phyloP scores from a whole-genome alignment of 2,329 filamentous ascomycete genomes.

The Knufia petricola region DNA sequence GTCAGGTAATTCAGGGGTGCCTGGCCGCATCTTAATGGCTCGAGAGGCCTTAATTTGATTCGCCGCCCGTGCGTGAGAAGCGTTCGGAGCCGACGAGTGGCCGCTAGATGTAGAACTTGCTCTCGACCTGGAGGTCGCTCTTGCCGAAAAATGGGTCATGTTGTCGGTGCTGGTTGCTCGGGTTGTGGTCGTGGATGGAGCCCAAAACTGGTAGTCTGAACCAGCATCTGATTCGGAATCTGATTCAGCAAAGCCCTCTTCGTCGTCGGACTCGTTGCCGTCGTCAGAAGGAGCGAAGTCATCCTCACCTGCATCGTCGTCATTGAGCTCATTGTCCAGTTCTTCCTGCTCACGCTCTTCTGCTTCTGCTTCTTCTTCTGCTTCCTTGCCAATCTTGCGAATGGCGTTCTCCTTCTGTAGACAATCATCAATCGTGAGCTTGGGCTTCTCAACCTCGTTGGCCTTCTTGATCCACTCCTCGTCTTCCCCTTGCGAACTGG shows the following conservation, averaged over 20 bases:
- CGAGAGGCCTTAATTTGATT: slow-evolving; percentile 8
- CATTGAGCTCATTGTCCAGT: slow-evolving; percentile 36
- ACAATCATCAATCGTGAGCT: slow-evolving; percentile 82
- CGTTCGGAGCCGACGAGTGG: slow-evolving; percentile 8
- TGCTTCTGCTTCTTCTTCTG: slow-evolving; percentile 76
- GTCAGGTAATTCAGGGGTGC: slow-evolving; percentile 78
- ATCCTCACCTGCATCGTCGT: slow-evolving; percentile 59
- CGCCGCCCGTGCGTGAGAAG: slow-evolving; percentile 18
- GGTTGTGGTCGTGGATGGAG: slow-evolving; percentile 32
- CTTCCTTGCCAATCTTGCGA: slow-evolving; percentile 75
- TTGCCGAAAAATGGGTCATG: slow-evolving; percentile 37
- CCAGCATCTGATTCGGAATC: slow-evolving; percentile 57
- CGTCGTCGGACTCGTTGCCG: slow-evolving; percentile 73
- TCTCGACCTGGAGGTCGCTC: slow-evolving; percentile 34
- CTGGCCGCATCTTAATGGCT: slow-evolving; percentile 49
- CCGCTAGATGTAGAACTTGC: slow-evolving; percentile 43
- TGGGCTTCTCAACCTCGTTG: slow-evolving; percentile 49
- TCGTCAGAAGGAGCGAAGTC: slow-evolving; percentile 49
- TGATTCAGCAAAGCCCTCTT: slow-evolving; percentile 60
- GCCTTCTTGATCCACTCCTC: slow-evolving; percentile 85
- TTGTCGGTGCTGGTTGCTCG: slow-evolving; percentile 46
- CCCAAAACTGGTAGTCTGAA: slow-evolving; percentile 59
- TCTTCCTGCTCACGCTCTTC: slow-evolving; percentile 55
- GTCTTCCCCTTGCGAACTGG: slow-evolving; percentile 67
- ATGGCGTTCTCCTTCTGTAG: slow-evolving; percentile 83